Percentiles rank a stretch among this genome's conserved stretches.
Conservation (phyloP, 371 early-diverging fungal genomes). For the Mycotypha africana region DNA sequence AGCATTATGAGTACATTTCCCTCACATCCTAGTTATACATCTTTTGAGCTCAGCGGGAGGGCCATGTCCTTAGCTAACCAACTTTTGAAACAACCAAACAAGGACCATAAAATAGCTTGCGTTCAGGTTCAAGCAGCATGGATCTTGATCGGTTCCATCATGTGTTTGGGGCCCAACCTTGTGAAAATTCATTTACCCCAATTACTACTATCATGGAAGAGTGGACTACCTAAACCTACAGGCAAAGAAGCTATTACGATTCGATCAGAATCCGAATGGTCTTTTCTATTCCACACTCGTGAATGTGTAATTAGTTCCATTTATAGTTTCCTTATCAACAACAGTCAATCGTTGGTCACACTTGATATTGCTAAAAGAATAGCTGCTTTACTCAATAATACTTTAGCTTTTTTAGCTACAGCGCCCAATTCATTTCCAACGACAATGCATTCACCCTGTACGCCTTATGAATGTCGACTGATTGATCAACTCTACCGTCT, state of each 20-base stretch:
- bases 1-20: conserved; percentile 72
- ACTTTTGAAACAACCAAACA: conserved; percentile 58
- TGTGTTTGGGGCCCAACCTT: conserved; percentile 78
- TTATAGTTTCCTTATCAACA: conserved; percentile 68
- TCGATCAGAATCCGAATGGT: conserved; percentile 66
- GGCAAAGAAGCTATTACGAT: conserved; percentile 52
- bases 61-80: conserved; percentile 75
- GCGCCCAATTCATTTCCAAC: conserved; percentile 50
- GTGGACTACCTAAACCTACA: conserved; percentile 58
- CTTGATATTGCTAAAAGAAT: conserved; percentile 80
- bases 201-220: conserved; percentile 67
- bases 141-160: conserved; percentile 72
- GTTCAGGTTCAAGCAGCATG: conserved; percentile 78
- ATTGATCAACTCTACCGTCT: conserved; percentile 61
- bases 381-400: conserved; percentile 73
- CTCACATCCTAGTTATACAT: conserved; percentile 62
- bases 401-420: conserved; percentile 58
- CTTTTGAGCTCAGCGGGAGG: conserved; percentile 69
- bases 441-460: conserved; percentile 35
- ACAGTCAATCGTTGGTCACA: conserved; percentile 59
- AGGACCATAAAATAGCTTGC: conserved; percentile 55
- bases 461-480: conserved; percentile 38
- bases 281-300: conserved; percentile 57
- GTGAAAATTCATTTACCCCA: conserved; percentile 80
- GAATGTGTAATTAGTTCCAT: conserved; percentile 72